A percentile compares a stretch with the other conserved stretches of the same genome.
Conservation (phyloP, 2,329 filamentous ascomycete genomes). For the Neoascochyta sp. region DNA sequence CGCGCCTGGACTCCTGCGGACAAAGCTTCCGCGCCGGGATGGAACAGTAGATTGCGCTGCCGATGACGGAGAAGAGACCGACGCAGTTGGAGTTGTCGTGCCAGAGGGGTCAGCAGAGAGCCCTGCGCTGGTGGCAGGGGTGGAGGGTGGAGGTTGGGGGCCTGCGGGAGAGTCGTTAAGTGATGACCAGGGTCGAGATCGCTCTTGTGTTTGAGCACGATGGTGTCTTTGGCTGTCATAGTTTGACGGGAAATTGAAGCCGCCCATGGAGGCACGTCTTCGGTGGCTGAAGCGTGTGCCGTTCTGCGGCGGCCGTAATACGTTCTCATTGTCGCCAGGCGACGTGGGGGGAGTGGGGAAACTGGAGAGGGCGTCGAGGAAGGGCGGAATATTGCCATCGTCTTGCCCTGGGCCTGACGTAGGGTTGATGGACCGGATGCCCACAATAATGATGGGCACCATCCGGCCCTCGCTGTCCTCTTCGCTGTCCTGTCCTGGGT, state of each 20-base stretch:
- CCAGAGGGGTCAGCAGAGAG: conserved; percentile 54
- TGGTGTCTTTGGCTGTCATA: conserved; percentile 55
- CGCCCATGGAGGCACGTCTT: conserved; percentile 53
- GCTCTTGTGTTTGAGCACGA: conserved; percentile 40
- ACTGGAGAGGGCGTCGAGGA: conserved; percentile 51
- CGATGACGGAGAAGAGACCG: conserved; percentile 35
- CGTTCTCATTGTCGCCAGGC: conserved; percentile 49
- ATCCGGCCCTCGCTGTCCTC: conserved; percentile 54
- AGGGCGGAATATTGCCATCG: conserved; percentile 45
- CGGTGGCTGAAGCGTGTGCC: conserved; percentile 54
- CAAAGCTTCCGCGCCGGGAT: conserved; percentile 41
- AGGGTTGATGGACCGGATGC: conserved; percentile 62
- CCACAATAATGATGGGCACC: conserved; percentile 67
- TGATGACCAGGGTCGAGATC: conserved; percentile 42
- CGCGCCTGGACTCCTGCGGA: conserved; percentile 37
- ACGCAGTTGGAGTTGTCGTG: conserved; percentile 40
- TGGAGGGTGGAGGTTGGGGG: conserved; percentile 60
- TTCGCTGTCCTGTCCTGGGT: conserved; percentile 20
- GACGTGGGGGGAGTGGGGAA: conserved; percentile 45
- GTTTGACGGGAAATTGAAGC: conserved; percentile 49
- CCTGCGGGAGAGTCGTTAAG: conserved; percentile 56
- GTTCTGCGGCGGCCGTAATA: conserved; percentile 53
- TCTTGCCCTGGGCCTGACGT: conserved; percentile 45
- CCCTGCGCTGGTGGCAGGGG: conserved; percentile 56
- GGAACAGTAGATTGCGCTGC: conserved; percentile 31